Evolutionary conservation across 108 stramenopile species (phyloP).

Genomic region (Pseudonitzschia delicatissima): DNA sequence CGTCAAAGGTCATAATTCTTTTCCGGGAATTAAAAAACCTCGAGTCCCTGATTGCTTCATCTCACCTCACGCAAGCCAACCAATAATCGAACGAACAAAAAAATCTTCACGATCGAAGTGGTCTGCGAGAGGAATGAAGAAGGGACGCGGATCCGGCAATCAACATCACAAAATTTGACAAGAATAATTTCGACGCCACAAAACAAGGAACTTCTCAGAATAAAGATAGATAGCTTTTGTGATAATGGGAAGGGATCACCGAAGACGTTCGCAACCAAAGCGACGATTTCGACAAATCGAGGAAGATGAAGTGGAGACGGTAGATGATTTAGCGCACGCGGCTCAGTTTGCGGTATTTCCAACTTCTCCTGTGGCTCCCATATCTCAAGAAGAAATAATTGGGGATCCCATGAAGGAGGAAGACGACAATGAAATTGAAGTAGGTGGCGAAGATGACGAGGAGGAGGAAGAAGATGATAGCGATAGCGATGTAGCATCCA

Average conservation of each 20-base stretch:
- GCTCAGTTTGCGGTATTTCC: slow-evolving; percentile 39
- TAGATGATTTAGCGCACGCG: slow-evolving; percentile 64
- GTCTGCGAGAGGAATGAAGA: background rate
- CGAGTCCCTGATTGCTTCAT: background rate
- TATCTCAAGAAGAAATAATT: background rate
- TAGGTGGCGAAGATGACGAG: slow-evolving; percentile 18
- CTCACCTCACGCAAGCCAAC: background rate
- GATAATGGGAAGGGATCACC: background rate
- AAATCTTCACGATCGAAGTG: background rate
- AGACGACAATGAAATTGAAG: slow-evolving; percentile 27
- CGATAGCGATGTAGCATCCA: slow-evolving; percentile 35
- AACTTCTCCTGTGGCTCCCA: slow-evolving; percentile 1
- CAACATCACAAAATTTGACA: background rate
- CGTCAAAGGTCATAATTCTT: too few species aligned
- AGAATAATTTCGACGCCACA: too few species aligned
- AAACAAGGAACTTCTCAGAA: too few species aligned
- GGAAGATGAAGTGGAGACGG: slow-evolving; percentile 31
- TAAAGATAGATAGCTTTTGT: background rate
- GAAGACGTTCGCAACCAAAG: slow-evolving; percentile 8
- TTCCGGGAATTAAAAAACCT: too few species aligned
- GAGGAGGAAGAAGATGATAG: slow-evolving; percentile 16
- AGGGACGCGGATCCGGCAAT: background rate
- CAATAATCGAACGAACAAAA: background rate
- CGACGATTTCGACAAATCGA: slow-evolving; percentile 12
- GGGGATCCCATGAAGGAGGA: slow-evolving; percentile 2